Conservation (phyloP, 345 rosid genomes). For the Lagerstroemia speciosa region DNA sequence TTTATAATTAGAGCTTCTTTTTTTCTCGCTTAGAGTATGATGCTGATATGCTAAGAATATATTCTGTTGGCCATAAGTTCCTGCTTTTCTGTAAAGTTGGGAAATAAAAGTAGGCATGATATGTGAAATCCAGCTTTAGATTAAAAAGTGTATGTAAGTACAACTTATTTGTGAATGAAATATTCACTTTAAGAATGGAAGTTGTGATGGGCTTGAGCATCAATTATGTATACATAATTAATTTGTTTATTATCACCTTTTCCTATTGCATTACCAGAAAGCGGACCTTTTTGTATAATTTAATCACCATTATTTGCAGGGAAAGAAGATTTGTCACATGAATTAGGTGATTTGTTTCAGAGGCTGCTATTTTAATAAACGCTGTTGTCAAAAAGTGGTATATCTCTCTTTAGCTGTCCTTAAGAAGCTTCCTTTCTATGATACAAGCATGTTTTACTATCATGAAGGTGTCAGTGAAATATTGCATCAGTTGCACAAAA, state of each 20-base stretch:
- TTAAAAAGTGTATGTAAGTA: neutral
- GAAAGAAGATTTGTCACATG: neutral
- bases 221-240: neutral
- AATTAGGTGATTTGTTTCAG: neutral
- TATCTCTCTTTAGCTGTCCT: neutral
- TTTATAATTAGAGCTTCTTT: neutral
- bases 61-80: neutral
- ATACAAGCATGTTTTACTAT: neutral
- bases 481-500: neutral
- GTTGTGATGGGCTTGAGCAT: neutral
- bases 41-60: neutral
- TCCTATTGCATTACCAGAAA: neutral
- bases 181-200: neutral
- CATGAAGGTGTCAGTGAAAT: neutral
- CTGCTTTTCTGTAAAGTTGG: conserved; percentile 4
- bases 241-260: conserved; percentile 3
- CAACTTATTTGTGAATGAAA: neutral
- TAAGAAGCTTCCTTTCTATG: conserved; percentile 6
- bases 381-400: conserved; percentile 5
- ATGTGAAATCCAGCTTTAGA: conserved; percentile 7
- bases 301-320: conserved; percentile 3
- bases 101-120: neutral
- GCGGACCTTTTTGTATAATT: neutral
- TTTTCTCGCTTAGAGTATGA: neutral
- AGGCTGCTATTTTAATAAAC: conserved; percentile 3